These are phyloP conservation scores for Erythrobasidium hasegawianum DNA, from an alignment of 1,284 basidiomycete species.

Conservation along the genomic window DNA sequence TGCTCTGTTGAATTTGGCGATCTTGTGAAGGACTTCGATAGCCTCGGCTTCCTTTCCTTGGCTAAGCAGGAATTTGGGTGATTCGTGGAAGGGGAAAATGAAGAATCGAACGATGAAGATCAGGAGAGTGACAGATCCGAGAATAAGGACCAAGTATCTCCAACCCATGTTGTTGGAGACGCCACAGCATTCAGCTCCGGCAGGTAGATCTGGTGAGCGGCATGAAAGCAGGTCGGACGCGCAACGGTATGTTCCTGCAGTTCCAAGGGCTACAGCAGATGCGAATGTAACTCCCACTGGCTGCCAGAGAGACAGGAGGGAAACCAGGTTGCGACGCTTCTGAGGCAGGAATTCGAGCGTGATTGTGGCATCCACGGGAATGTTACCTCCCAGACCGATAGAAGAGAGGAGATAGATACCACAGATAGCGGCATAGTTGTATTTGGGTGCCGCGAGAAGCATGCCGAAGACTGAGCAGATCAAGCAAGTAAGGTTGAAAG, in stretches of 20 bases:
- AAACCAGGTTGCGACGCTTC: conserved; percentile 52
- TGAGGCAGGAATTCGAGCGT: conserved; percentile 59
- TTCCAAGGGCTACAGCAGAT: conserved; percentile 44
- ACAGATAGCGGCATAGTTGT: conserved; percentile 49
- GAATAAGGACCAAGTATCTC: conserved; percentile 64
- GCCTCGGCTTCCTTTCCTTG: conserved; percentile 67
- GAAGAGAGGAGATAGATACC: conserved; percentile 47
- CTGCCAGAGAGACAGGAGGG: conserved; percentile 48
- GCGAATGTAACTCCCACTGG: conserved; percentile 46
- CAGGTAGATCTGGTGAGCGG: conserved; percentile 40
- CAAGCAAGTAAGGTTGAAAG: conserved; percentile 69
- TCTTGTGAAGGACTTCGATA: conserved; percentile 62
- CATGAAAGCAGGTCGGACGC: conserved; percentile 14
- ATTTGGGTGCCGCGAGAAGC: conserved; percentile 52
- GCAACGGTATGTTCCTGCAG: conserved; percentile 44
- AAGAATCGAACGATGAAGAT: conserved; percentile 64
- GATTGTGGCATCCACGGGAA: conserved; percentile 68
- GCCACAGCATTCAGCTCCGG: conserved; percentile 49
- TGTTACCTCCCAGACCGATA: conserved; percentile 41
- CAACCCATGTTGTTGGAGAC: conserved; percentile 63
- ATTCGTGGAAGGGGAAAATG: conserved; percentile 68
- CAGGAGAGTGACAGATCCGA: conserved; percentile 48
- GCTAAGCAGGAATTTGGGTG: conserved; percentile 61
- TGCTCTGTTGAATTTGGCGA: conserved; percentile 66
- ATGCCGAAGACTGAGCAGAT: conserved; percentile 66